A percentile compares a stretch with the other conserved stretches of the same genome.
These are phyloP conservation scores for Xylaria arbuscula DNA, from an alignment of 2,329 filamentous ascomycete genomes.

Conservation along the genomic window DNA sequence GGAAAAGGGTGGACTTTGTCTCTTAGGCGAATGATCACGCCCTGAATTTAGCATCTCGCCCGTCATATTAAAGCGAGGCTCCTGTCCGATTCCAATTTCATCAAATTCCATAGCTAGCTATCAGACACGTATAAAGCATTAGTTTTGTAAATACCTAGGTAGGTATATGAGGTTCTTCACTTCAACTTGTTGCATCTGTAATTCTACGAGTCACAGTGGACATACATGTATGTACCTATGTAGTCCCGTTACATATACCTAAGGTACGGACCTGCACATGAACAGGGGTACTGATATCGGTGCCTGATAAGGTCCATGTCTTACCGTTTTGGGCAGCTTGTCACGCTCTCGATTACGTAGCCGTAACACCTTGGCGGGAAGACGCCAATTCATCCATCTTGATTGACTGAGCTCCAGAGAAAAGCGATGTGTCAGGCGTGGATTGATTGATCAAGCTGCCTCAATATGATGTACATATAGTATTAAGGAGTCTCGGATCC, in stretches of 20 bases:
- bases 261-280: too few relatives aligned
- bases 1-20: too few relatives aligned
- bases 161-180: background rate
- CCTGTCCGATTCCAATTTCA: too few relatives aligned
- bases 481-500: background rate
- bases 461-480: conserved; percentile 6
- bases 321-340: background rate
- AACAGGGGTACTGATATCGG: background rate
- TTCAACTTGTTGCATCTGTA: background rate
- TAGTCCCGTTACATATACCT: too few relatives aligned
- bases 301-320: background rate
- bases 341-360: conserved; percentile 1
- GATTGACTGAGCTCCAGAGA: background rate
- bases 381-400: conserved; percentile 11
- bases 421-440: conserved; percentile 19
- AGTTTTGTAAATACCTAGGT: background rate
- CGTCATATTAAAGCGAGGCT: too few relatives aligned
- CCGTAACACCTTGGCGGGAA: background rate
- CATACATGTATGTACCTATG: background rate
- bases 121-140: too few relatives aligned
- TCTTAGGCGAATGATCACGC: too few relatives aligned
- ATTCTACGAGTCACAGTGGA: background rate
- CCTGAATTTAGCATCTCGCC: too few relatives aligned
- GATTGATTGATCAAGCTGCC: conserved; percentile 19
- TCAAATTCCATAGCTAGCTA: too few relatives aligned